Conservation (phyloP, 208 protist genomes). For the Crithidia acanthocephali region DNA sequence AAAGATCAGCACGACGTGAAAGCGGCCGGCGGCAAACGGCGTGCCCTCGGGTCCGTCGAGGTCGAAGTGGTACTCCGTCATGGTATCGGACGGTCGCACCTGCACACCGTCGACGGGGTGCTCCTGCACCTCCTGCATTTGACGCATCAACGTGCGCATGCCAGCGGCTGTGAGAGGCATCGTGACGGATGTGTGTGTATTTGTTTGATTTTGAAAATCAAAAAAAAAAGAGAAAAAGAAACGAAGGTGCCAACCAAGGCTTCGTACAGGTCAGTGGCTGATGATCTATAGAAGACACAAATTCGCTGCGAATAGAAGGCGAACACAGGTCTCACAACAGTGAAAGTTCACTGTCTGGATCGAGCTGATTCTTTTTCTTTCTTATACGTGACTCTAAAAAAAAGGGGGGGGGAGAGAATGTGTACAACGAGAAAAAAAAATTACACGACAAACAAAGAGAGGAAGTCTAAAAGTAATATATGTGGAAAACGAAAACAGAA, state of each 20-base stretch:
- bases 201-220: too few species aligned
- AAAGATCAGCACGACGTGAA: constrained; percentile 93
- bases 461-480: background rate
- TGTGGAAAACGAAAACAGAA: background rate
- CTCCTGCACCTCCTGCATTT: constrained; percentile 77
- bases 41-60: constrained; percentile 96
- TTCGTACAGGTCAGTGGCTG: too few species aligned
- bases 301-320: too few species aligned
- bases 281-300: too few species aligned
- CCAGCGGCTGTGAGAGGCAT: constrained; percentile 82
- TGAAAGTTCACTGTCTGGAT: too few species aligned
- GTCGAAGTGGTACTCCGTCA: constrained; percentile 93
- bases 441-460: background rate
- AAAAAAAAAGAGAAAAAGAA: constrained; percentile 18
- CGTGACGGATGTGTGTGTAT: too few species aligned
- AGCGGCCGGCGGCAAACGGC: constrained; percentile 96
- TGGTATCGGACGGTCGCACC: constrained; percentile 85
- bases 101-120: constrained; percentile 92
- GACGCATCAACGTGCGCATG: constrained; percentile 88
- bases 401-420: background rate
- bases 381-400: background rate
- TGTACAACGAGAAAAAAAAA: background rate
- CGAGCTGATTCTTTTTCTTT: too few species aligned
- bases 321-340: too few species aligned
- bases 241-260: too few species aligned